Percentiles rank a stretch among this genome's conserved stretches.
phyloP scores from a whole-genome alignment of 2,329 filamentous ascomycete species.

The Botrytis byssoidea region DNA sequence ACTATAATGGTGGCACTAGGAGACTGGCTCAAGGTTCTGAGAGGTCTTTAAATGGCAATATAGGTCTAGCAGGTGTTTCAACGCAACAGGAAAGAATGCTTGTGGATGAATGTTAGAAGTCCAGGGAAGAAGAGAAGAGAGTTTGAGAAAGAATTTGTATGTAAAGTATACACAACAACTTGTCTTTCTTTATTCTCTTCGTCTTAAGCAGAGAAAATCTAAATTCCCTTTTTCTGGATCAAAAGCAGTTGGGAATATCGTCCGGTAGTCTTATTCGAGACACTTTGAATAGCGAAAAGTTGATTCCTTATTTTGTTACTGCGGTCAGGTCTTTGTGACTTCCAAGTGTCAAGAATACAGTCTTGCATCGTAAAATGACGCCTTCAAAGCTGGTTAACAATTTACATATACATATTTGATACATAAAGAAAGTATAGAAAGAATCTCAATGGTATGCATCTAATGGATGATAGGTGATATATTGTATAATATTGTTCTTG shows the following conservation, averaged over 20 bases:
- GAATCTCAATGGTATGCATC: no score
- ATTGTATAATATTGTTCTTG: neutral
- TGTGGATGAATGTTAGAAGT: neutral
- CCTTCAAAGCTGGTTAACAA: neutral
- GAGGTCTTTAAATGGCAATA: neutral
- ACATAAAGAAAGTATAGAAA: neutral
- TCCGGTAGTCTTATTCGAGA: neutral
- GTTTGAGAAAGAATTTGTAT: neutral
- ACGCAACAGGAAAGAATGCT: neutral
- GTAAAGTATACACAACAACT: neutral
- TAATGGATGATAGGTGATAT: neutral
- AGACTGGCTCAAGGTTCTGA: rapidly evolving
- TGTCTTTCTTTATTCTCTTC: neutral
- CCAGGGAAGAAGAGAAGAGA: no score
- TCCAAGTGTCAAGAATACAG: neutral
- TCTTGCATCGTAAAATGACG: neutral
- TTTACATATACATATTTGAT: neutral
- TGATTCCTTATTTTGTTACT: neutral
- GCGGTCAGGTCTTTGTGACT: neutral
- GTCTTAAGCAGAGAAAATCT: neutral
- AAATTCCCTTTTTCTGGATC: rapidly evolving
- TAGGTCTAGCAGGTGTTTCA: no score
- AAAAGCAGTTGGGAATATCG: no score
- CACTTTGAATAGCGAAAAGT: neutral
- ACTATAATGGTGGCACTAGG: neutral